A percentile compares a stretch with the other conserved stretches of the same genome.
Conservation (phyloP, 768 basidiomycete species). For the Leccinum subgranulosum region DNA sequence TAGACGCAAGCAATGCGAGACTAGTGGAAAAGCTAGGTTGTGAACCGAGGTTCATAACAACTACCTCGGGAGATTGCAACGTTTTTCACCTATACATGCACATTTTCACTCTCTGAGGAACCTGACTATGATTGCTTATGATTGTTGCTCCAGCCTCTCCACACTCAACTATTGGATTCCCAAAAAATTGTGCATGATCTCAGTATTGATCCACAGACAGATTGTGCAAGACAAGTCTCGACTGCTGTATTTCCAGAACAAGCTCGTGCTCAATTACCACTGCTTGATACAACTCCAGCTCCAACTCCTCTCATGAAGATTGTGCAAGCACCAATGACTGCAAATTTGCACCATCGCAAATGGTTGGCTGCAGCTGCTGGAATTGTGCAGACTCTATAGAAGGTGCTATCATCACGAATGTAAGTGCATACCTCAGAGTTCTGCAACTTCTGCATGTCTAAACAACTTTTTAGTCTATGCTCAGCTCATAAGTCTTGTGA, state of each 20-base stretch:
- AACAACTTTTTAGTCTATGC: background rate
- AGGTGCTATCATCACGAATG: background rate
- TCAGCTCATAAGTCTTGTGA: background rate
- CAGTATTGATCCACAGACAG: background rate
- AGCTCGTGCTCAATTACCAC: no score
- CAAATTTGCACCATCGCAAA: background rate
- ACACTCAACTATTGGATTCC: background rate
- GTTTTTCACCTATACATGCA: background rate
- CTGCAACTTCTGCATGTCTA: background rate
- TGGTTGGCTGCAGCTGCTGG: no score
- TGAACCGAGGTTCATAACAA: no score
- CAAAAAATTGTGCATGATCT: background rate
- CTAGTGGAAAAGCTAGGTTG: no score
- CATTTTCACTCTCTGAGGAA: background rate
- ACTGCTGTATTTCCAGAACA: no score
- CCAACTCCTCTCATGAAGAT: background rate
- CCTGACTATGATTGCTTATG: background rate
- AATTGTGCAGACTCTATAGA: background rate
- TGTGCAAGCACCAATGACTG: background rate
- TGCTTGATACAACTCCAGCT: background rate
- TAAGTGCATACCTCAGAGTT: background rate
- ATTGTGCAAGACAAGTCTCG: no score
- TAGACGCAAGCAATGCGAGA: no score
- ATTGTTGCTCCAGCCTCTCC: background rate
- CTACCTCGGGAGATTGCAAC: background rate